Evolutionary conservation across 129 eudicot species (phyloP).

Genomic region (Centella asiatica): DNA sequence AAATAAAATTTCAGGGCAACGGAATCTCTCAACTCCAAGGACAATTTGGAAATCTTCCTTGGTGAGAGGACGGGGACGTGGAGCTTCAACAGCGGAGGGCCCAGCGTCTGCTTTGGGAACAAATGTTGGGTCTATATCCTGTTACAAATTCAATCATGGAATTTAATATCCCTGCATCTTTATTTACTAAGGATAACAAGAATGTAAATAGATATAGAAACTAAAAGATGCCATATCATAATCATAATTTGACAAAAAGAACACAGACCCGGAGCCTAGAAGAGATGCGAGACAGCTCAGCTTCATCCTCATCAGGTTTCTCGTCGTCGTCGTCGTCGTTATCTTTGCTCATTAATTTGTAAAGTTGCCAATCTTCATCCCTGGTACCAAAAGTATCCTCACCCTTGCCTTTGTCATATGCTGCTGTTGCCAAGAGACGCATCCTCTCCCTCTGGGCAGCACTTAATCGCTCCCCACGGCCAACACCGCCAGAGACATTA

Average conservation of each 20-base stretch:
- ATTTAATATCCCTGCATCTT: neutral
- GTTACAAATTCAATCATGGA: slow-evolving; percentile 8
- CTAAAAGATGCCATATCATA: neutral
- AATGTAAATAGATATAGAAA: neutral
- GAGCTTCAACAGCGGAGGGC: slow-evolving; percentile 45
- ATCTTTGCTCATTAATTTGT: slow-evolving; percentile 93
- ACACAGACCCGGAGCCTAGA: slow-evolving; percentile 78
- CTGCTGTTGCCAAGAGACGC: slow-evolving; percentile 95
- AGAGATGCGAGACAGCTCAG: slow-evolving; percentile 73
- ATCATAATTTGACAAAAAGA: neutral
- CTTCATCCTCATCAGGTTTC: slow-evolving; percentile 74
- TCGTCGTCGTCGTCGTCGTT: slow-evolving; percentile 95
- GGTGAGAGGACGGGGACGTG: slow-evolving; percentile 70
- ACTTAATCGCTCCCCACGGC: slow-evolving; percentile 93
- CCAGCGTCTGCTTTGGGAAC: slow-evolving; percentile 52
- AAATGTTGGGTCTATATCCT: slow-evolving; percentile 90
- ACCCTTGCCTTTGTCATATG: slow-evolving; percentile 94
- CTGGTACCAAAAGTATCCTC: slow-evolving; percentile 91
- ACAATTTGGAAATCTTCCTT: slow-evolving; percentile 88
- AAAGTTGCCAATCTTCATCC: slow-evolving; percentile 99
- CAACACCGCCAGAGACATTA: slow-evolving; percentile 77
- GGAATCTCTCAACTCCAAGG: slow-evolving; percentile 87
- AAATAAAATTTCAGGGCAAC: slow-evolving; percentile 90
- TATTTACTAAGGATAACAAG: neutral
- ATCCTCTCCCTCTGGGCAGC: slow-evolving; percentile 93